Evolutionary conservation across 2,329 filamentous ascomycete species (phyloP), one percentile per base, ranked within the genome.

Genomic region (Penicillium occitanis): DNA sequence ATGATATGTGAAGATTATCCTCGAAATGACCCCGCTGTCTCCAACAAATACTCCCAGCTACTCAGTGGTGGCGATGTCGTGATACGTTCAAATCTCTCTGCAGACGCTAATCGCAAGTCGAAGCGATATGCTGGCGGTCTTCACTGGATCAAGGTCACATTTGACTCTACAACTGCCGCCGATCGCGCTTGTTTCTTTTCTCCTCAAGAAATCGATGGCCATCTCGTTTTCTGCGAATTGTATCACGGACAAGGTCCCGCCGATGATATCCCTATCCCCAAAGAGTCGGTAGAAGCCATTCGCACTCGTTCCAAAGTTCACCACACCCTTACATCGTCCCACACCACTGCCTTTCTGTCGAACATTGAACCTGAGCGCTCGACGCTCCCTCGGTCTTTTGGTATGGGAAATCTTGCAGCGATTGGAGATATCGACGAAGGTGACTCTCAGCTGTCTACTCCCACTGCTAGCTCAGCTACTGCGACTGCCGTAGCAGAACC

Each of bases 1-100:
- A 82, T 87, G 69, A 92, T 97, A 75, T 93, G 93, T 78, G 94
- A 98, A 80, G 93, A 97, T 79, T 98, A 98, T 78, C 88, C 93
- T 8, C 89, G 94, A 68, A 89, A 91, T 69, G 90, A 94, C n/a
- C 91, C 91, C 2, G 84, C 87, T 65, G 85, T 88, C 68, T 86
- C 87, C 73, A 84, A 85, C 66, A 85, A 90, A 66, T 94, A 90
- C 81, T 90, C 81, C n/a, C 80, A 91, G 74, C 86, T 89, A 1
- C 87, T 93, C 70, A 86, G 91, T 68, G 86, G 90, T 69, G 89
- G 92, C 71, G 87, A 90, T 61, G 88, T 90, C 10, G 86, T 90
- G 8, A 88, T 90, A 58, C 87, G 88, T 66, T 85, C 86, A 61
- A 85, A 86, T 10, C 80, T 97, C 62, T 90, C 89, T 1, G 80